Evolutionary conservation across 495 filamentous ascomycete genomes (phyloP), one percentile per base, ranked within the genome.

Genomic region (Neurospora sp.): DNA sequence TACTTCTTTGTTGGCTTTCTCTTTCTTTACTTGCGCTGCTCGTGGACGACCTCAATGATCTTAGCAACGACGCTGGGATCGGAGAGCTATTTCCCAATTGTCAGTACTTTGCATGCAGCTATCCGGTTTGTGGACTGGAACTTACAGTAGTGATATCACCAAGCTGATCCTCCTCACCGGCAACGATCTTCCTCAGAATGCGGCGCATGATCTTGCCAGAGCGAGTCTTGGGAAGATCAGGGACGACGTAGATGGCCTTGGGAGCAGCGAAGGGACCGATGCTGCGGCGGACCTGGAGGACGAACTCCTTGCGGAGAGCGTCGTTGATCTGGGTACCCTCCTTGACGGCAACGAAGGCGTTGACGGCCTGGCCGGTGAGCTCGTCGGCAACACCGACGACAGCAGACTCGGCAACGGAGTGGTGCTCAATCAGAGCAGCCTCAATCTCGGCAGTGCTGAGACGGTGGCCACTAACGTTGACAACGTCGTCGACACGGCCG

Each of bases 191-290:
- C 72, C 96, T 90, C 83, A 99, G 81, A 82, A 99, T 98, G 71
- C 96, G 90, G 71, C 96, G 88, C 96, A 99, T 98, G 78, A 98
- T 99, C 91, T 99, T 99, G 72, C 96, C 96, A 76, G 91, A 94
- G 74, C 96, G 86, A 53, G 96, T 98, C 89, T 99, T 98, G 74
- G 96, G 96, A 38, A 99, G 87, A 80, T 98, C 95, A 4, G 93
- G 90, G 31, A 98, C 91, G 41, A 96, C 88, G 79, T 89, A 96
- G 70, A 98, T 89, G 12, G 91, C 92, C 85, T 98, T 98, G 74
- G 96, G 96, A 38, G 96, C 94, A 6, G 96, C 96, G 78, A 99
- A 99, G 10, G 96, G 96, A 42, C 96, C 96, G 78, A 99, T 98
- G 61, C 91, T 94, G 86, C 96, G 97, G 77, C 96, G 92, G 53